phyloP scores from a whole-genome alignment of 2,329 filamentous ascomycete genomes.

The Penicillium sp. region DNA sequence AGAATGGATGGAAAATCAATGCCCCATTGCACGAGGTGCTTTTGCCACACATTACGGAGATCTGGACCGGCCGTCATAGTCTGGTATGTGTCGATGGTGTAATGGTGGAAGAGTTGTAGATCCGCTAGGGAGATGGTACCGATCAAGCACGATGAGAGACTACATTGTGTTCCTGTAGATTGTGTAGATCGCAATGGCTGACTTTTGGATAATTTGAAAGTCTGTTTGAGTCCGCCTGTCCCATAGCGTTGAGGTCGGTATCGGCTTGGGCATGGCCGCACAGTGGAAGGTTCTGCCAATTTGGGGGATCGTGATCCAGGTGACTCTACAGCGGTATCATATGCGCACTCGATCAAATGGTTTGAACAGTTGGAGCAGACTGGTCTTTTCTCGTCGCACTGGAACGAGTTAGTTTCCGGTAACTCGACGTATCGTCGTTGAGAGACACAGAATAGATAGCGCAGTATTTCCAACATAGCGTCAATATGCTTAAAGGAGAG shows the following conservation, averaged over 20 bases:
- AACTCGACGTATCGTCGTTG: neutral
- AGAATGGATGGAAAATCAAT: conserved; percentile 32
- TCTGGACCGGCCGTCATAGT: conserved; percentile 24
- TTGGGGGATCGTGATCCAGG: conserved; percentile 7
- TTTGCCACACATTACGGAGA: conserved; percentile 29
- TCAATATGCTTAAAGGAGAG: neutral
- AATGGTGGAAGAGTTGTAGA: conserved; percentile 35
- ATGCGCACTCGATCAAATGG: conserved; percentile 31
- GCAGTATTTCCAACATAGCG: neutral
- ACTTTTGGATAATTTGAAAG: conserved; percentile 6
- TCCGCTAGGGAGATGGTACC: conserved; percentile 27
- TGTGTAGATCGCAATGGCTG: neutral
- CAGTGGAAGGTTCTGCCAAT: neutral
- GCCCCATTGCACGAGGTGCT: conserved; percentile 32
- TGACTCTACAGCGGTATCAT: neutral
- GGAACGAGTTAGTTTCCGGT: conserved; percentile 1
- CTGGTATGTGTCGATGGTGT: conserved; percentile 24
- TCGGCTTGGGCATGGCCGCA: conserved; percentile 8
- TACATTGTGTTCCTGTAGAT: conserved; percentile 15
- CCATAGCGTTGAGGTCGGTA: conserved; percentile 20
- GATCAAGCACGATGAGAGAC: conserved; percentile 5
- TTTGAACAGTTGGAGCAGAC: conserved; percentile 30
- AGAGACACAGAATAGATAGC: conserved; percentile 3
- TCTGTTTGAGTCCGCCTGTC: conserved; percentile 7
- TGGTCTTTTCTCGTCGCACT: conserved; percentile 38